A percentile compares a stretch with the other conserved stretches of the same genome.
Conservation (phyloP, 148 eudicot genomes). For the Rhododendron mucronatum region DNA sequence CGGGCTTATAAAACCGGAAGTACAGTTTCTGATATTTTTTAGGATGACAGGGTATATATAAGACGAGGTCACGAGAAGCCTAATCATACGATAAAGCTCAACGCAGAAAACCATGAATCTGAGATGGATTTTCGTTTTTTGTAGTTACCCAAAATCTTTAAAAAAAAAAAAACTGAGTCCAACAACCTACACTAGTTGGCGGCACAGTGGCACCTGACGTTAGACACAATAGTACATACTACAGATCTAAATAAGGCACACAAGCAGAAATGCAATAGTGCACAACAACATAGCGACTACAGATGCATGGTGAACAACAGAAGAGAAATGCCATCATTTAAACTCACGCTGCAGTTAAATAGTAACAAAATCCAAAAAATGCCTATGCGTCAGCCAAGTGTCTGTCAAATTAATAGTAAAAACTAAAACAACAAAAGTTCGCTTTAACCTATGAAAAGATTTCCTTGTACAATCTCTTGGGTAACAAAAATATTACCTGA, state of each 20-base stretch:
- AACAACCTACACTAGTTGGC: background rate
- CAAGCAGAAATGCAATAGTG: background rate
- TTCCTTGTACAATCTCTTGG: background rate
- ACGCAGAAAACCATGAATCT: background rate
- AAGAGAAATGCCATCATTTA: background rate
- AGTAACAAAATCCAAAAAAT: background rate
- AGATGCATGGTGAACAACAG: background rate
- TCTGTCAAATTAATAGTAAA: background rate
- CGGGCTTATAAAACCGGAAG: background rate
- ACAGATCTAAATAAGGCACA: background rate
- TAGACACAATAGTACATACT: background rate
- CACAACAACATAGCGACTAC: background rate
- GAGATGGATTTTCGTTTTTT: background rate
- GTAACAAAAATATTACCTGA: constrained; percentile 42
- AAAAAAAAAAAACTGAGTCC: no score
- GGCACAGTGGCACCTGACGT: background rate
- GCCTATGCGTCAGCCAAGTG: background rate
- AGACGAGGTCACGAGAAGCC: background rate
- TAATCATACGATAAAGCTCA: background rate
- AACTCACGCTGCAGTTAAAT: background rate
- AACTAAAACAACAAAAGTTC: background rate
- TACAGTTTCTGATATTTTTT: background rate
- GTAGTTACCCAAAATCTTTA: background rate
- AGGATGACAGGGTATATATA: background rate
- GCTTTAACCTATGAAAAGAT: background rate